Base-by-base conservation (phyloP, 345 rosid genomes). In the Gossypium australe region DNA sequence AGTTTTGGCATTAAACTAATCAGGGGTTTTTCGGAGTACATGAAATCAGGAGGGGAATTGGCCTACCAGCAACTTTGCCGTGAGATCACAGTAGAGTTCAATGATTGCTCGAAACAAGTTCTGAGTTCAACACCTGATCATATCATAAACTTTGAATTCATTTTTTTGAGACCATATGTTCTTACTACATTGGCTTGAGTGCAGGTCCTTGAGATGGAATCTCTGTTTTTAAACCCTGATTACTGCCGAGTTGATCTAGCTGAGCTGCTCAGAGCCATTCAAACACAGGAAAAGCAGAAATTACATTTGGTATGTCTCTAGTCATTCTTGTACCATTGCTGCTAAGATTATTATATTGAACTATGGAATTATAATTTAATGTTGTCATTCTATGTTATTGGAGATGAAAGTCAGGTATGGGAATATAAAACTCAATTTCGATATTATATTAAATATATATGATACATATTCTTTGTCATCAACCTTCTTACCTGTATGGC, bases 91-190 rank as follows among this genome's bases (percentile, higher is more conserved):
- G 67, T 57, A 4, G 93, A 89, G 84, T 94, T 94, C 87, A 92
- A 75, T 69, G 94, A 89, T 76, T 92, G 92, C 89, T 94, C 98
- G 0, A 89, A 90, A 91, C 95, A 92, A 81, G 97, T 94, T 58
- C 7, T 11, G 74, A 55, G 25, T 55, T n/a, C 7, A 8, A 5
- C 59, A 66, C 57, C 29, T 66, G 17, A 34, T 51, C 51, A 3
- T 65, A 27, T 1, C 34, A 16, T 18, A 14, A 7, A 11, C 44
- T 11, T 49, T 14, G 17, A 12, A 56, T 24, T 29, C 9, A 14
- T 49, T 4, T 60, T 60, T 34, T 45, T n/a, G n/a, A 11, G 38
- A 25, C 16, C 14, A 4, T 20, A 20, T 12, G 2, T 0, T 10
- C 2, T 66, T 25, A 9, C 45, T 2, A 8, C 16, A 14, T 8